A percentile compares a stretch with the other conserved stretches of the same genome.
These are phyloP conservation scores for Alternaria postmessia DNA, from an alignment of 2,329 filamentous ascomycete genomes.

Conservation along the genomic window DNA sequence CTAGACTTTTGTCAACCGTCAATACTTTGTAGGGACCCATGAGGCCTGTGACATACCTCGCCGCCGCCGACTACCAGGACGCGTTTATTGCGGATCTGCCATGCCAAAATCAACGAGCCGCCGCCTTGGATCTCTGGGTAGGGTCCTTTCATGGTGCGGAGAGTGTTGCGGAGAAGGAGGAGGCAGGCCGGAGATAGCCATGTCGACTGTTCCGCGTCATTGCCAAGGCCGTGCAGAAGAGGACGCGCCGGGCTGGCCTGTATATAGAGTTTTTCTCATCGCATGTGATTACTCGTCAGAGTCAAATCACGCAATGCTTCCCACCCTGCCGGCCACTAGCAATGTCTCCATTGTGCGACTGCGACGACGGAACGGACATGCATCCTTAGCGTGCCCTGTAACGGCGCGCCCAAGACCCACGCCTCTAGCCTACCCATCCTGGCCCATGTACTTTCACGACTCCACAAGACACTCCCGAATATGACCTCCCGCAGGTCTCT, in stretches of 20 bases:
- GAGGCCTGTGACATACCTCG: slow-evolving; percentile 69
- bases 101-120: slow-evolving; percentile 92
- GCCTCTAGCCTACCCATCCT: slow-evolving; percentile 15
- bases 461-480: slow-evolving; percentile 30
- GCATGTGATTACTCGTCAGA: background rate
- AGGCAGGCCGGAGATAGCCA: slow-evolving; percentile 35
- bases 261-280: background rate
- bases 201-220: slow-evolving; percentile 21
- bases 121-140: slow-evolving; percentile 88
- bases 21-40: slow-evolving; percentile 22
- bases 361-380: slow-evolving; percentile 9
- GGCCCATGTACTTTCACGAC: slow-evolving; percentile 28
- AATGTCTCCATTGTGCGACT: background rate
- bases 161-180: slow-evolving; percentile 27
- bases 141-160: slow-evolving; percentile 56
- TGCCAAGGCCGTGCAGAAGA: slow-evolving; percentile 17
- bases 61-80: slow-evolving; percentile 95
- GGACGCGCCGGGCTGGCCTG: background rate
- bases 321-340: background rate
- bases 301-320: background rate
- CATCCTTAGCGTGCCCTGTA: slow-evolving; percentile 29
- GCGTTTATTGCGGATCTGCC: slow-evolving; percentile 89
- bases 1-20: slow-evolving; percentile 62
- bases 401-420: slow-evolving; percentile 23
- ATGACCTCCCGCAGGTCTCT: slow-evolving; percentile 67